Percentiles rank a stretch among this genome's conserved stretches.
phyloP scores from a whole-genome alignment of 2,329 filamentous ascomycete genomes.

The Trichoderma oligosporum region DNA sequence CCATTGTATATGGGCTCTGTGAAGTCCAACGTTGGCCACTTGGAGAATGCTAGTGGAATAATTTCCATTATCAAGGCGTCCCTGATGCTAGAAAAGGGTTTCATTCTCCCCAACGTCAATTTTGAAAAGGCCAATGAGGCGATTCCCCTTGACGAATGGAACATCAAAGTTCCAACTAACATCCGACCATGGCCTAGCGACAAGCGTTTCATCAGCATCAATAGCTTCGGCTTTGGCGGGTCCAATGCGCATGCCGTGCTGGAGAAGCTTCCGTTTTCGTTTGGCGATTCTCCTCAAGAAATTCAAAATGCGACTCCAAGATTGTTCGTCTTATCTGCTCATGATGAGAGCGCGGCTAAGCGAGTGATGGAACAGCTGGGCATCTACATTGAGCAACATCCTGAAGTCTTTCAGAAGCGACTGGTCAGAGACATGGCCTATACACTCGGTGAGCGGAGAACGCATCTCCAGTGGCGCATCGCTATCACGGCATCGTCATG shows the following conservation, averaged over 20 bases:
- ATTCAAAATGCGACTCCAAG: conserved; percentile 27
- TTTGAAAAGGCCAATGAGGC: conserved; percentile 47
- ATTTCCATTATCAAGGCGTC: conserved; percentile 50
- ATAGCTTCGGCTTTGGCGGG: conserved; percentile 47
- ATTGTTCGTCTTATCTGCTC: conserved; percentile 43
- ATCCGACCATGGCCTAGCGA: conserved; percentile 45
- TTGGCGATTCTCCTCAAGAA: conserved; percentile 16
- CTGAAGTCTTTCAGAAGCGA: conserved; percentile 41
- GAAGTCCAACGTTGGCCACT: conserved; percentile 51
- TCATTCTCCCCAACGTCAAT: conserved; percentile 48
- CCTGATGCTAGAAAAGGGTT: conserved; percentile 48
- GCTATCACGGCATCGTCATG: conserved; percentile 43
- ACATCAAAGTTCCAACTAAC: conserved; percentile 44
- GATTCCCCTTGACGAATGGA: conserved; percentile 49
- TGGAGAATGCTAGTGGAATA: conserved; percentile 51
- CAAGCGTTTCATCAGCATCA: conserved; percentile 50
- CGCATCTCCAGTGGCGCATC: conserved; percentile 42
- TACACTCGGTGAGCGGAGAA: conserved; percentile 44
- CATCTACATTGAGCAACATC: conserved; percentile 40
- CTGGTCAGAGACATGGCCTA: conserved; percentile 47
- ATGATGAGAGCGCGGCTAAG: conserved; percentile 36
- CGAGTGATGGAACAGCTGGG: conserved; percentile 32
- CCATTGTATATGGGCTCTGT: conserved; percentile 47
- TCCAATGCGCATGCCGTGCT: conserved; percentile 45
- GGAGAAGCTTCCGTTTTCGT: conserved; percentile 23